Conservation (phyloP, 1,139 yeast genomes). For the Kurtzmaniella quercitrusa region DNA sequence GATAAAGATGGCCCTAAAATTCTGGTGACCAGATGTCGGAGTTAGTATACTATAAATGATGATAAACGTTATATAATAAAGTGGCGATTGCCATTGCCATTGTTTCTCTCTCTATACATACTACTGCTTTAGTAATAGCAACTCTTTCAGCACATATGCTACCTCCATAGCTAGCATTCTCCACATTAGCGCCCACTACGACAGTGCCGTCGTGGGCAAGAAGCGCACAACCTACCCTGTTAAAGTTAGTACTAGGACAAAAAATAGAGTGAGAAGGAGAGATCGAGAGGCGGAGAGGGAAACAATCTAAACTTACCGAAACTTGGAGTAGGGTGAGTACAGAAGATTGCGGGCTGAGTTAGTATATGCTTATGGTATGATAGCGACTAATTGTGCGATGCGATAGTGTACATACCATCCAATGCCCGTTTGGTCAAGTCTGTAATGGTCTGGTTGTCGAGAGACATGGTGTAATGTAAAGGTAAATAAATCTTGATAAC, state of each 20-base stretch:
- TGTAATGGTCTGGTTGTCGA: not conserved
- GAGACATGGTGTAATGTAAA: no score
- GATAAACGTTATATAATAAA: no score
- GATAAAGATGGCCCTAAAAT: conserved; percentile 65
- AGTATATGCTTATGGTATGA: conserved; percentile 10
- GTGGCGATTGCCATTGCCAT: no score
- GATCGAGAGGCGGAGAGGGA: not conserved
- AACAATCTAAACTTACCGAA: conserved; percentile 38
- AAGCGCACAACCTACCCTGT: conserved; percentile 76
- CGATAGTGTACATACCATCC: not conserved
- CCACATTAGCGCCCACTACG: conserved; percentile 80
- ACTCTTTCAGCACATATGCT: conserved; percentile 89
- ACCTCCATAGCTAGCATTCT: conserved; percentile 89
- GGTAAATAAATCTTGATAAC: not conserved
- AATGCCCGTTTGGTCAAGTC: not conserved
- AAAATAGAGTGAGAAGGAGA: no score
- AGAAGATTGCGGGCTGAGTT: conserved; percentile 48
- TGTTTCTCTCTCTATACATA: conserved; percentile 13
- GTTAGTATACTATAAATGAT: conserved; percentile 6
- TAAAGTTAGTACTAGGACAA: conserved; percentile 5
- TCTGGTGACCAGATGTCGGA: conserved; percentile 39
- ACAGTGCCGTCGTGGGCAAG: conserved; percentile 47
- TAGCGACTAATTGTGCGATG: not conserved
- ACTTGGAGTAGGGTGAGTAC: conserved; percentile 81
- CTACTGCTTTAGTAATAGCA: conserved; percentile 66